phyloP scores from a whole-genome alignment of 345 rosid species.

The Eucalyptus erythrocorys region DNA sequence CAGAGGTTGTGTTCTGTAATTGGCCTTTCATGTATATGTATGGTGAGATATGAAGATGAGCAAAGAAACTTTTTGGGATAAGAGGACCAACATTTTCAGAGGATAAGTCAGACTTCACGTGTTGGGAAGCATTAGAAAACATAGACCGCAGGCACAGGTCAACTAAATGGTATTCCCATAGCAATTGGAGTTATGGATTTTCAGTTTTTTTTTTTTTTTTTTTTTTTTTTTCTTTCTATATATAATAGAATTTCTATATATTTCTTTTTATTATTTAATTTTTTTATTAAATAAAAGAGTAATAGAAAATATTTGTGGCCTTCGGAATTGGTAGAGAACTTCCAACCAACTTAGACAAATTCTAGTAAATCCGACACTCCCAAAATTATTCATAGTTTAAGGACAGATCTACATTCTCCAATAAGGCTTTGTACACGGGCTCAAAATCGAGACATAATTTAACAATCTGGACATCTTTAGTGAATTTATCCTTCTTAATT shows the following conservation, averaged over 20 bases:
- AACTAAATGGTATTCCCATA: too few species aligned
- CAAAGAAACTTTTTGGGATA: background rate
- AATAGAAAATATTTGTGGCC: background rate
- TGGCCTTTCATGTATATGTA: background rate
- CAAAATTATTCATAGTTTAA: background rate
- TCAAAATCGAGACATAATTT: background rate
- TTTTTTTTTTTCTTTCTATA: too few species aligned
- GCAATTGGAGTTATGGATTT: too few species aligned
- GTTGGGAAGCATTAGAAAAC: background rate
- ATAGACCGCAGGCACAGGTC: too few species aligned
- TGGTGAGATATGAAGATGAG: background rate
- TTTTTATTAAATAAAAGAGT: too few species aligned
- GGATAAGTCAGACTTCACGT: background rate
- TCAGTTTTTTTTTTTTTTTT: too few species aligned
- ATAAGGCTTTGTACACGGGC: background rate
- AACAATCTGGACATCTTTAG: background rate
- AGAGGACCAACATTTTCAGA: background rate
- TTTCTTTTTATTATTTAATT: too few species aligned
- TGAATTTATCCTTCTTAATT: background rate
- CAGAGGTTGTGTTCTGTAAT: background rate
- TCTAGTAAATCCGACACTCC: background rate
- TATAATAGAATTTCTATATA: too few species aligned
- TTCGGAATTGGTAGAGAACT: background rate
- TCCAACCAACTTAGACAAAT: background rate
- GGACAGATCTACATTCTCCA: background rate